Evolutionary conservation across 495 filamentous ascomycete species (phyloP).

Genomic region (Penicillium longicatenatum): DNA sequence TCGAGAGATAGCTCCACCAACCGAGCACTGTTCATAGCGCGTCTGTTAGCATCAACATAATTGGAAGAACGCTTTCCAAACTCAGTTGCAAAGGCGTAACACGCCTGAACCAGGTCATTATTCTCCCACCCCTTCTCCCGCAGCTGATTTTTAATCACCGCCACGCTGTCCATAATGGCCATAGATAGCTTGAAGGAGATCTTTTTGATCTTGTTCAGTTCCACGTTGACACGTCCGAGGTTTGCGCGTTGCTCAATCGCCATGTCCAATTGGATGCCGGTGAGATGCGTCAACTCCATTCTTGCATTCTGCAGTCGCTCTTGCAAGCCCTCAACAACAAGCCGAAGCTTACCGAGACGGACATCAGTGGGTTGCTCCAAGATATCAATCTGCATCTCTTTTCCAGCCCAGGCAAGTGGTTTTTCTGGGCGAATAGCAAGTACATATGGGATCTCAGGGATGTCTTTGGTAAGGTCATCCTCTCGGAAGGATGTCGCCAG

Average conservation of each 20-base stretch:
- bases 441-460: conserved; percentile 71
- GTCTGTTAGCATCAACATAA: conserved; percentile 90
- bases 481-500: conserved; percentile 87
- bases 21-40: conserved; percentile 94
- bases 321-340: conserved; percentile 87
- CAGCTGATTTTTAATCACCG: conserved; percentile 78
- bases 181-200: conserved; percentile 97
- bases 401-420: conserved; percentile 79
- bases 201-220: conserved; percentile 93
- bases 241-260: conserved; percentile 92
- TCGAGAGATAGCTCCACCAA: conserved; percentile 90
- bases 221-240: conserved; percentile 84
- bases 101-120: conserved; percentile 96
- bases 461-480: conserved; percentile 68
- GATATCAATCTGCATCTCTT: conserved; percentile 66
- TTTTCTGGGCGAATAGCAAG: conserved; percentile 82
- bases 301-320: conserved; percentile 77
- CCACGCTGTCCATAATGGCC: conserved; percentile 98
- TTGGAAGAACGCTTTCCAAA: conserved; percentile 92
- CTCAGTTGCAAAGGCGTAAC: conserved; percentile 96
- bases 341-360: conserved; percentile 80
- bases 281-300: conserved; percentile 69
- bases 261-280: conserved; percentile 80
- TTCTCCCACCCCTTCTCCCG: conserved; percentile 76
- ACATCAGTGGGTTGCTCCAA: conserved; percentile 81